Conservation (phyloP, 2,329 filamentous ascomycete genomes). For the Phaeophleospora eucalypticola region DNA sequence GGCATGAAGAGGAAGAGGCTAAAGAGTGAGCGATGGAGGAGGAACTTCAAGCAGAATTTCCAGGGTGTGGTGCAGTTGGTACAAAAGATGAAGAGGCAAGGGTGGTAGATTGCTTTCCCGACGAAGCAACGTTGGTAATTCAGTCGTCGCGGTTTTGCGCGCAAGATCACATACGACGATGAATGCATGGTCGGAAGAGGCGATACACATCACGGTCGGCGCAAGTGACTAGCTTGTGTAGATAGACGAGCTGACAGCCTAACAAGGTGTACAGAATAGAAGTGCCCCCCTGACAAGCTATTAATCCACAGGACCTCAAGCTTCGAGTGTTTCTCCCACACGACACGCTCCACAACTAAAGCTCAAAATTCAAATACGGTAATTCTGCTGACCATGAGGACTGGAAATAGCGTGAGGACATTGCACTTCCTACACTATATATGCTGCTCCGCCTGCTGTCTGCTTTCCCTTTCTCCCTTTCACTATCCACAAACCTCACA, state of each 20-base stretch:
- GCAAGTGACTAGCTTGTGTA: neutral
- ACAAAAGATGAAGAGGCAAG: constrained; percentile 67
- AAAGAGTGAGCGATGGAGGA: constrained; percentile 64
- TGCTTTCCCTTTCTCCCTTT: too few relatives aligned
- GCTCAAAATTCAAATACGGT: too few relatives aligned
- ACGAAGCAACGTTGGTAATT: too few relatives aligned
- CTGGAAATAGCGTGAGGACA: too few relatives aligned
- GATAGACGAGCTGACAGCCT: neutral
- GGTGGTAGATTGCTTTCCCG: constrained; percentile 58
- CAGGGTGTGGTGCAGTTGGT: constrained; percentile 61
- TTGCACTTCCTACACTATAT: too few relatives aligned
- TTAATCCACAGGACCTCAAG: neutral
- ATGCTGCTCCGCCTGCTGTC: too few relatives aligned
- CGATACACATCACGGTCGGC: too few relatives aligned
- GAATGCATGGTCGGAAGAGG: neutral
- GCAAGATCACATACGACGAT: too few relatives aligned
- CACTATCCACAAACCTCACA: too few relatives aligned
- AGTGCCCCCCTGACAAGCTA: neutral
- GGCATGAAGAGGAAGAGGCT: constrained; percentile 76
- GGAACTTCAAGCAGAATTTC: constrained; percentile 66
- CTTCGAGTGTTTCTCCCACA: neutral
- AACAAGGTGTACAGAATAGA: neutral
- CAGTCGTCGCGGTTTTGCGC: too few relatives aligned
- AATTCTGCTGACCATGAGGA: too few relatives aligned
- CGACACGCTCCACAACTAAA: too few relatives aligned